Conservation (phyloP, 2,329 filamentous ascomycete genomes). For the Pseudogymnoascus sp. region DNA sequence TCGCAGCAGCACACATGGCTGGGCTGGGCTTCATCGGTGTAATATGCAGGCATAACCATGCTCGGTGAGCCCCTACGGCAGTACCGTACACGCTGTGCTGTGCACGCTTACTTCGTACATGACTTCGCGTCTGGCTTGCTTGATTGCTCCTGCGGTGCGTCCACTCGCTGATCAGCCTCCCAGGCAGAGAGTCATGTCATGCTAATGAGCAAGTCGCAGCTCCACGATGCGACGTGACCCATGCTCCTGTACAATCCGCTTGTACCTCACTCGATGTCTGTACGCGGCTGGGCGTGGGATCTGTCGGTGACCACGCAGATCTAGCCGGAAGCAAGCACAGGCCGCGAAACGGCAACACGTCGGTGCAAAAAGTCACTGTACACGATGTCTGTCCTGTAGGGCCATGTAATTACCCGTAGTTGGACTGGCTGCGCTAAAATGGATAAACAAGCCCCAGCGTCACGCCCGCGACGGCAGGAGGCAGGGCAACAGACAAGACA, state of each 20-base stretch:
- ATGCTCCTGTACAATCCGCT: neutral
- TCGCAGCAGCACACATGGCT: neutral
- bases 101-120: neutral
- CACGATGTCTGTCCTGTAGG: neutral
- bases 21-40: neutral
- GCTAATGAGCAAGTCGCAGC: neutral
- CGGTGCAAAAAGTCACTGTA: neutral
- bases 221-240: neutral
- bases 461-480: neutral
- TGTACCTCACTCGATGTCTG: neutral
- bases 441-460: neutral
- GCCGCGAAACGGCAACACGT: neutral
- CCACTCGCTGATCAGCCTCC: neutral
- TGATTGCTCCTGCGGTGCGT: neutral
- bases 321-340: neutral
- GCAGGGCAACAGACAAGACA: neutral
- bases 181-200: neutral
- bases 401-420: neutral
- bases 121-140: neutral
- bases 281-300: neutral
- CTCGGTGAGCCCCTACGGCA: neutral
- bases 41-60: neutral
- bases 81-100: neutral
- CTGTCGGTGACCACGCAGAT: conserved; percentile 3
- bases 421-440: neutral